These are phyloP conservation scores for Solanum raphanifolium DNA, from an alignment of 257 asterid genomes.

Conservation along the genomic window DNA sequence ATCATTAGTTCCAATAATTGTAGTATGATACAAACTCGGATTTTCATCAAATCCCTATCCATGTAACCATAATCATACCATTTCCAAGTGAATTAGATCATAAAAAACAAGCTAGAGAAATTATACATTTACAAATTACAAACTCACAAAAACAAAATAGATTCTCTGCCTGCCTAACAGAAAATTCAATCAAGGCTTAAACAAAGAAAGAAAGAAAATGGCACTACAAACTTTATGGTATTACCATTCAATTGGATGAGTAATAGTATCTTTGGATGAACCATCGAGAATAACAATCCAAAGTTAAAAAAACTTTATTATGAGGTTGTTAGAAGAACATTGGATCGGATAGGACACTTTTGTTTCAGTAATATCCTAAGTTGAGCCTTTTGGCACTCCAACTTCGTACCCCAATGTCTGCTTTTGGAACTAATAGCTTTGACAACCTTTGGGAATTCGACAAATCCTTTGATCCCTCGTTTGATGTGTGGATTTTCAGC, in stretches of 20 bases:
- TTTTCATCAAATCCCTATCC: not conserved
- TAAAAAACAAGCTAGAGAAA: not conserved
- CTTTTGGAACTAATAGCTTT: constrained; percentile 64
- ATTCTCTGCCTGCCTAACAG: not conserved
- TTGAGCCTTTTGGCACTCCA: constrained; percentile 85
- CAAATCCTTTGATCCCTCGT: constrained; percentile 86
- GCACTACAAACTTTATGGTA: not conserved
- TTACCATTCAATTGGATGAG: constrained; percentile 31
- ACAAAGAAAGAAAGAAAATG: not conserved
- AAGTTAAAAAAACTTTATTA: not conserved
- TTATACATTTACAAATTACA: not conserved
- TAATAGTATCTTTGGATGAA: constrained; percentile 30
- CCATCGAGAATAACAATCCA: not conserved
- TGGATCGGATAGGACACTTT: constrained; percentile 30
- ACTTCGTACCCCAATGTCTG: constrained; percentile 46
- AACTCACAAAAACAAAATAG: not conserved
- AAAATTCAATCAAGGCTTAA: not conserved
- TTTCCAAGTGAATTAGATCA: not conserved
- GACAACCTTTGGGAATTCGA: constrained; percentile 74
- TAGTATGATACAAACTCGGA: not conserved
- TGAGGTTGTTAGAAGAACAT: constrained; percentile 36
- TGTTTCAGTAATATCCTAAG: constrained; percentile 53
- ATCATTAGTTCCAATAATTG: not conserved
- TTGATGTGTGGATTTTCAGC: constrained; percentile 72
- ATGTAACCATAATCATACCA: not conserved